These are phyloP conservation scores for Copromyces sp. DNA, from an alignment of 495 filamentous ascomycete species.

Conservation along the genomic window DNA sequence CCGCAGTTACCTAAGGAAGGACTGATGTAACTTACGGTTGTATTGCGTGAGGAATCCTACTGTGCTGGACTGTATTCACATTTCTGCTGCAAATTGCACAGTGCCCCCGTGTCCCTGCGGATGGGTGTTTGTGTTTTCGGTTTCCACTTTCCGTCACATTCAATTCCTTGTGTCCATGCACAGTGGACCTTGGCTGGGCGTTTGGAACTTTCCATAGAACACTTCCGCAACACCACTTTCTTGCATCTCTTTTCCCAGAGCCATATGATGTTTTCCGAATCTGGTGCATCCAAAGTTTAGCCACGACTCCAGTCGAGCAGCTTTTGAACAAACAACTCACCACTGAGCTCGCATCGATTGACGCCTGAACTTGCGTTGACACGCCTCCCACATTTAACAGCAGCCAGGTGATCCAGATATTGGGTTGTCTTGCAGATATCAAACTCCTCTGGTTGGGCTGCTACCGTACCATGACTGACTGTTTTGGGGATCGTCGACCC, in stretches of 20 bases:
- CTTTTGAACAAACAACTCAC: not conserved
- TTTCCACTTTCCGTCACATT: not conserved
- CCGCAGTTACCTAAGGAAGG: not conserved
- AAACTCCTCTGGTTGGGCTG: not conserved
- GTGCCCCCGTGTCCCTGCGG: not conserved
- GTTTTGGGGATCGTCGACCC: constrained; percentile 12
- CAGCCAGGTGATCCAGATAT: constrained; percentile 3
- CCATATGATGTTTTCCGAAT: not conserved
- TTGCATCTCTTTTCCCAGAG: not conserved
- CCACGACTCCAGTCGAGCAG: not conserved
- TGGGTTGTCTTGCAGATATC: constrained; percentile 22
- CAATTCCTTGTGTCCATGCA: not conserved
- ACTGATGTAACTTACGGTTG: not conserved
- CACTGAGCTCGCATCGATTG: constrained; percentile 10
- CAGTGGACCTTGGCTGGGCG: not conserved
- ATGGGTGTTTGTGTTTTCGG: not conserved
- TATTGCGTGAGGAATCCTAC: not conserved
- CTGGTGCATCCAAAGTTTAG: not conserved
- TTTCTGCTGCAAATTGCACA: not conserved
- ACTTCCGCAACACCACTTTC: not conserved
- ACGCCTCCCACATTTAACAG: not conserved
- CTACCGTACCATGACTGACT: constrained; percentile 2
- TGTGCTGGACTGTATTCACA: not conserved
- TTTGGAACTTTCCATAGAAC: not conserved
- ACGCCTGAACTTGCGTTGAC: constrained; percentile 17